These are phyloP conservation scores for Naganishia vaughanmartiniae DNA, from an alignment of 768 basidiomycete species.

Conservation along the genomic window DNA sequence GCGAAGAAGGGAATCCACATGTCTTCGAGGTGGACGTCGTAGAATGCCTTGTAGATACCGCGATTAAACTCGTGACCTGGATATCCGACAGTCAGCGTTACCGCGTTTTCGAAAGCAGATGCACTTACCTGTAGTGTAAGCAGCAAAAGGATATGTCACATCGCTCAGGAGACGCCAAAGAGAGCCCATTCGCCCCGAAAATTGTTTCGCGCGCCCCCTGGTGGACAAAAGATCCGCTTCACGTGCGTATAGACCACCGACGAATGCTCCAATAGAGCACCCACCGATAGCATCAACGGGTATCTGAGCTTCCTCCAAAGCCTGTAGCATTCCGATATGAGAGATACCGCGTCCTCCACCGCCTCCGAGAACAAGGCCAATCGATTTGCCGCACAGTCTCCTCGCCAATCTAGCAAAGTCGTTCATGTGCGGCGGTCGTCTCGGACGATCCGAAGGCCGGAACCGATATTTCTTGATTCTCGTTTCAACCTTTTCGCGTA, in stretches of 20 bases:
- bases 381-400: constrained; percentile 83
- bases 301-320: constrained; percentile 83
- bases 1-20: constrained; percentile 99
- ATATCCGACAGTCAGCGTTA: not conserved
- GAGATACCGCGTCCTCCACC: constrained; percentile 92
- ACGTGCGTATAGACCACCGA: constrained; percentile 91
- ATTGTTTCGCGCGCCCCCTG: constrained; percentile 82
- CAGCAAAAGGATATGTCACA: constrained; percentile 85
- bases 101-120: not conserved
- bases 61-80: constrained; percentile 56
- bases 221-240: constrained; percentile 87
- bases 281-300: constrained; percentile 93
- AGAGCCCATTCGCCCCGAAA: constrained; percentile 82
- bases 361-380: constrained; percentile 91
- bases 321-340: constrained; percentile 82
- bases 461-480: constrained; percentile 80
- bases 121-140: constrained; percentile 72
- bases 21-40: constrained; percentile 78
- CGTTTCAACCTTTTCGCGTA: constrained; percentile 88
- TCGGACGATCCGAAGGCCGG: constrained; percentile 63
- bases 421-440: constrained; percentile 74
- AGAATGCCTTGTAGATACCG: constrained; percentile 81
- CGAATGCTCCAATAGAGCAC: constrained; percentile 73
- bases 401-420: constrained; percentile 91
- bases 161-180: constrained; percentile 93